Conservation (phyloP, 2,329 filamentous ascomycete genomes). For the Moelleriella libera region DNA sequence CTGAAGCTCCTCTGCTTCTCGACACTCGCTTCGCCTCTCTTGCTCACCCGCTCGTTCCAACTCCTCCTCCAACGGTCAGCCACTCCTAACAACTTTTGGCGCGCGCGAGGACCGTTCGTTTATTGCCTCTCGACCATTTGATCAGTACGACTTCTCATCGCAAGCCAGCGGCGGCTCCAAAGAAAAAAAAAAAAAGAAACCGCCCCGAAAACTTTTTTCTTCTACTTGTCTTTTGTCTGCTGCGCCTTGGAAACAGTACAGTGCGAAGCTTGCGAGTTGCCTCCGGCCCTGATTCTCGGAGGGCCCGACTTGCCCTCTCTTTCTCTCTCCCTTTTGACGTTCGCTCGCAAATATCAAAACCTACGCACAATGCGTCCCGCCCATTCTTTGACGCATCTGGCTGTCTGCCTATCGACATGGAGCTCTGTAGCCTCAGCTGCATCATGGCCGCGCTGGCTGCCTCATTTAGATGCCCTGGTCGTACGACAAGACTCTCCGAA, state of each 20-base stretch:
- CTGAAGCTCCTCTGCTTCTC: conserved; percentile 3
- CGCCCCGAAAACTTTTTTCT: not conserved
- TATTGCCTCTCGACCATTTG: too few species aligned
- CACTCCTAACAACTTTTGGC: not conserved
- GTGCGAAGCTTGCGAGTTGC: too few species aligned
- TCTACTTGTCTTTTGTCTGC: not conserved
- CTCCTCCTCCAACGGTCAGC: not conserved
- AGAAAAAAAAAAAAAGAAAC: not conserved
- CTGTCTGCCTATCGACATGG: conserved; percentile 35
- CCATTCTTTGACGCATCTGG: conserved; percentile 29
- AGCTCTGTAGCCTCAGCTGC: conserved; percentile 34
- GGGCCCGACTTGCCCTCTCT: too few species aligned
- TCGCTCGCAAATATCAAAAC: not conserved
- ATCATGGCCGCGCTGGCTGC: conserved; percentile 43
- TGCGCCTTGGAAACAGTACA: not conserved
- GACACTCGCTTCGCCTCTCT: conserved; percentile 4
- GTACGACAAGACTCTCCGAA: conserved; percentile 28
- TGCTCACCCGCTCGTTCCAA: not conserved
- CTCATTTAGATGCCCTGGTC: conserved; percentile 36
- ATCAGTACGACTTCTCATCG: too few species aligned
- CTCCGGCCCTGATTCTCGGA: too few species aligned
- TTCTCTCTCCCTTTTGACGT: too few species aligned
- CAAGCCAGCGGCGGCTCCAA: not conserved
- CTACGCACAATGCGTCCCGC: conserved; percentile 29
- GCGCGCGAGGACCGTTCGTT: too few species aligned